phyloP scores from a whole-genome alignment of 768 basidiomycete species.

The Russula sp. region DNA sequence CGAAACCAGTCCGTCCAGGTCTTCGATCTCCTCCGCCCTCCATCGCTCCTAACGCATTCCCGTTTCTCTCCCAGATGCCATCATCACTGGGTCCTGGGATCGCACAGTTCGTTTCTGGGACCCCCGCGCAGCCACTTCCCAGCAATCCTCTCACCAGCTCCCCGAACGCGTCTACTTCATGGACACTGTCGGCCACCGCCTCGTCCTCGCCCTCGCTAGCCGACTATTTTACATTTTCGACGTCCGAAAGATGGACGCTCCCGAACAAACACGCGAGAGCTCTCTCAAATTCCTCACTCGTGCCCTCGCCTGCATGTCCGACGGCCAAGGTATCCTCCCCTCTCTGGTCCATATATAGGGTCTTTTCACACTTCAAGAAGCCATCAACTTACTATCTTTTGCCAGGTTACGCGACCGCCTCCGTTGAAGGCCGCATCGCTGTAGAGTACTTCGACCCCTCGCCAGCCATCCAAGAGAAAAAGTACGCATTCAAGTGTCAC shows the following conservation, averaged over 20 bases:
- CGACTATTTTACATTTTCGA: slow-evolving; percentile 80
- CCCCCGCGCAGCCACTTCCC: slow-evolving; percentile 55
- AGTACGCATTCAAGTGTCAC: slow-evolving; percentile 98
- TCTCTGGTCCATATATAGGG: neutral
- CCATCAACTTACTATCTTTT: slow-evolving; percentile 52
- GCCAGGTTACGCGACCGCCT: slow-evolving; percentile 86
- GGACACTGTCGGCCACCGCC: slow-evolving; percentile 70
- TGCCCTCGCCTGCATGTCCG: slow-evolving; percentile 86
- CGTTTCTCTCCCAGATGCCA: slow-evolving; percentile 46
- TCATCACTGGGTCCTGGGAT: slow-evolving; percentile 93
- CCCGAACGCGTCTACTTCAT: slow-evolving; percentile 89
- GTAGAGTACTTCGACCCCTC: slow-evolving; percentile 95
- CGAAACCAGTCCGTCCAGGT: slow-evolving; percentile 53
- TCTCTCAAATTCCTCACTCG: slow-evolving; percentile 95
- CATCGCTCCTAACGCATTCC: neutral
- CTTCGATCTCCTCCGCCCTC: neutral
- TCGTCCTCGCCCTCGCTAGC: slow-evolving; percentile 93
- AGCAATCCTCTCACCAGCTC: slow-evolving; percentile 60
- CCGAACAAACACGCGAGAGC: slow-evolving; percentile 82
- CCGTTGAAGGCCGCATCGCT: slow-evolving; percentile 93
- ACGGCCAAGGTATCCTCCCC: slow-evolving; percentile 69
- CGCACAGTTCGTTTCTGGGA: slow-evolving; percentile 88
- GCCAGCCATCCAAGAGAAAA: slow-evolving; percentile 70
- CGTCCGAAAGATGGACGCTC: slow-evolving; percentile 69
- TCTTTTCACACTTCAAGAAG: slow-evolving; percentile 43